Evolutionary conservation across 2,329 filamentous ascomycete genomes (phyloP).

Genomic region (Cladosporium sp.): DNA sequence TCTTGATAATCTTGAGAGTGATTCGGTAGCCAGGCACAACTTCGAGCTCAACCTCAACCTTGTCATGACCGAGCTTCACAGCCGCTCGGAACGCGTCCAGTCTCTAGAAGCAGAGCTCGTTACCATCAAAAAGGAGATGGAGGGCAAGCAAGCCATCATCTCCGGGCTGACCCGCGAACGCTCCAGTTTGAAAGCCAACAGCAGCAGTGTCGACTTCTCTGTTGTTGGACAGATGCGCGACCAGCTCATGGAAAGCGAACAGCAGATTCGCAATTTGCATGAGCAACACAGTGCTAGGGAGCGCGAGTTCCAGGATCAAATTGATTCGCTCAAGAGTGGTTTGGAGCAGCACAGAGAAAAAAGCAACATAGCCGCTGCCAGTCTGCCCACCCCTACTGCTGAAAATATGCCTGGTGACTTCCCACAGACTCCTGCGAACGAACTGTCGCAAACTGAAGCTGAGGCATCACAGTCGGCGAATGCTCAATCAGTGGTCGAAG

Average conservation of each 20-base stretch:
- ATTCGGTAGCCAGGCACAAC: slow-evolving; percentile 83
- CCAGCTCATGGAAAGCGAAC: slow-evolving; percentile 82
- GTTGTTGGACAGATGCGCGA: slow-evolving; percentile 84
- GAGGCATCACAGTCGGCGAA: slow-evolving; percentile 23
- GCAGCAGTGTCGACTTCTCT: slow-evolving; percentile 77
- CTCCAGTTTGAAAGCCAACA: slow-evolving; percentile 77
- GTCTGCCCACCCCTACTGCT: slow-evolving; percentile 27
- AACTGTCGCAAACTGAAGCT: slow-evolving; percentile 31
- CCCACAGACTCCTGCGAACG: slow-evolving; percentile 38
- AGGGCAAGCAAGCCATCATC: slow-evolving; percentile 93
- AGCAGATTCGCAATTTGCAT: slow-evolving; percentile 71
- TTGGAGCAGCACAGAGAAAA: slow-evolving; percentile 41
- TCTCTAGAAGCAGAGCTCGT: slow-evolving; percentile 83
- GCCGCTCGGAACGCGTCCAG: slow-evolving; percentile 83
- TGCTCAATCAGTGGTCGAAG: slow-evolving; percentile 19
- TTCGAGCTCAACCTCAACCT: slow-evolving; percentile 91
- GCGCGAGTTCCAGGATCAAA: slow-evolving; percentile 68
- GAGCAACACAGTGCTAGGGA: slow-evolving; percentile 73
- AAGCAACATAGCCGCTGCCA: slow-evolving; percentile 13
- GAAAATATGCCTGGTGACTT: slow-evolving; percentile 41
- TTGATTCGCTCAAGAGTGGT: slow-evolving; percentile 65
- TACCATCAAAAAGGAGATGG: slow-evolving; percentile 90
- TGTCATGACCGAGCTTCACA: slow-evolving; percentile 88
- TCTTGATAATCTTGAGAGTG: slow-evolving; percentile 76
- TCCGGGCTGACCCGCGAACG: slow-evolving; percentile 89